Base-by-base conservation (phyloP, 2,329 filamentous ascomycete species). In the Aureobasidium pullulans region DNA sequence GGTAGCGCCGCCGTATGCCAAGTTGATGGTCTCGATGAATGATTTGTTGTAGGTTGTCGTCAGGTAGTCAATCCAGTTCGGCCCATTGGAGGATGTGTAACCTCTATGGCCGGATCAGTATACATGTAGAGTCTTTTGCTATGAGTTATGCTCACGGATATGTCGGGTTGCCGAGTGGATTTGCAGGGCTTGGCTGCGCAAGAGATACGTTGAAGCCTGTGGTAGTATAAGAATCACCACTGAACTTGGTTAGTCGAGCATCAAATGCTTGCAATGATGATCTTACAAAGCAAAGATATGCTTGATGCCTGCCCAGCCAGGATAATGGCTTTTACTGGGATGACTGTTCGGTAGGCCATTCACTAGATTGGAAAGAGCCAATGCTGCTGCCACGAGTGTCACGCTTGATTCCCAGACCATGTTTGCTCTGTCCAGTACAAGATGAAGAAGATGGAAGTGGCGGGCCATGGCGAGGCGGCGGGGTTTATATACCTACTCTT, bases 121-220 rank as follows among this genome's bases (percentile, higher is more conserved):
- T 57, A 16, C 32, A 37, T 44, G 13, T n/a, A 39, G 28, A 19
- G 15, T 23, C 13, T 15, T 19, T 36, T 10, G 32, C 9, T 13
- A 7, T n/a, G 7, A 15, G 4, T 13, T 5, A 15, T 19, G 34
- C 52, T 61, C 50, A 61, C 59, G 78, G 80, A 62, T 81, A 82
- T 0, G 73, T 49, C 0, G 84, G 84, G 65, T 88, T 88, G 0
- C 85, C 84, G 62, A 87, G 73, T 0, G 84, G 82, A 65, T 84
- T 83, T 6, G 71, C 69, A 4, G 74, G 63, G 7, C 75, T 79
- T 1, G 85, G 83, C 39, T 83, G 77, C 0, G 75, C 70, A 23
- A 76, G 73, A 10, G 71, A 76, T 43, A 79, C 72, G 61, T 84
- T 72, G 70, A 87, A 88, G 8, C 80, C 79, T 2, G 81, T 84